A percentile compares a stretch with the other conserved stretches of the same genome.
These are phyloP conservation scores for Termitomyces sp. DNA, from an alignment of 768 basidiomycete genomes.

Conservation along the genomic window DNA sequence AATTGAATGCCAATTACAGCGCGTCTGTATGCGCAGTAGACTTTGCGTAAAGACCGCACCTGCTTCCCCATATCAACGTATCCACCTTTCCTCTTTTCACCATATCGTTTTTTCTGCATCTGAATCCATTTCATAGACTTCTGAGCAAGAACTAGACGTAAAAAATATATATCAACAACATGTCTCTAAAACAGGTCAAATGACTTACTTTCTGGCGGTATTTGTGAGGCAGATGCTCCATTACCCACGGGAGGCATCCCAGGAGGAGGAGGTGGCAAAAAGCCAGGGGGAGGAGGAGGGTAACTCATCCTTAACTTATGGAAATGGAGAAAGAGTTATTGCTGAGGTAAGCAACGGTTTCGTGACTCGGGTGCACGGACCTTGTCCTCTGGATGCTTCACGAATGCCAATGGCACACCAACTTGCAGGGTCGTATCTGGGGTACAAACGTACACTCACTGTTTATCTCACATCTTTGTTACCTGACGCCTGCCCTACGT, in stretches of 20 bases:
- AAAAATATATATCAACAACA: conserved; percentile 11
- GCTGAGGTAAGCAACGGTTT: conserved; percentile 35
- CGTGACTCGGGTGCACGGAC: conserved; percentile 34
- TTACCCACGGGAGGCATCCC: conserved; percentile 41
- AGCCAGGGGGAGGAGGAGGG: conserved; percentile 52
- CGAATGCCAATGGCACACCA: too few relatives aligned
- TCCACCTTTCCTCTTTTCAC: conserved; percentile 85
- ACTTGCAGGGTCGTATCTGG: too few relatives aligned
- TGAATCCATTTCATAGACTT: conserved; percentile 97
- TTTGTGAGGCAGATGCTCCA: conserved; percentile 35
- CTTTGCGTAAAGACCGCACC: conserved; percentile 35
- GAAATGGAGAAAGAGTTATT: conserved; percentile 30
- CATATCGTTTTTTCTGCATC: conserved; percentile 90
- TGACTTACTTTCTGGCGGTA: conserved; percentile 41
- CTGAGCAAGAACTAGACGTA: conserved; percentile 59
- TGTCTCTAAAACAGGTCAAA: conserved; percentile 12
- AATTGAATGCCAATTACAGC: conserved; percentile 10
- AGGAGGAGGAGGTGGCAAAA: conserved; percentile 44
- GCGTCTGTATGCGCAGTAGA: conserved; percentile 1
- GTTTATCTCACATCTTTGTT: too few relatives aligned
- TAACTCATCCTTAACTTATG: conserved; percentile 43
- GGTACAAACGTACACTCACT: too few relatives aligned
- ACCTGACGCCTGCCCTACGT: too few relatives aligned
- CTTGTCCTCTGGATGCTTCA: conserved; percentile 9
- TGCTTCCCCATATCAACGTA: conserved; percentile 92